Percentiles rank a stretch among this genome's conserved stretches.
Conservation (phyloP, 2,329 filamentous ascomycete genomes). For the Boeremia lycopersici region DNA sequence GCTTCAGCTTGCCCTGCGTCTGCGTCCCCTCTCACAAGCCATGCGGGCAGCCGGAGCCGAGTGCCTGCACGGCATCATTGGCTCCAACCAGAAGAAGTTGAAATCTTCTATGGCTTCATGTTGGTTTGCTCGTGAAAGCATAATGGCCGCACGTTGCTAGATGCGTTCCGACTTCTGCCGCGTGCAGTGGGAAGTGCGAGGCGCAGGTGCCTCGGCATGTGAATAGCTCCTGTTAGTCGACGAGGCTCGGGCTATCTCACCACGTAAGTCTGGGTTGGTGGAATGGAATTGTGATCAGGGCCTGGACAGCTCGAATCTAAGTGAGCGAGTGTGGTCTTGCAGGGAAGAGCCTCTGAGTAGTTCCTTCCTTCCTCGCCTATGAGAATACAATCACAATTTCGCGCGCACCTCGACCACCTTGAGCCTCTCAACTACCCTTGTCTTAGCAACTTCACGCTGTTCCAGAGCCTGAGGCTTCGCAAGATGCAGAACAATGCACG, state of each 20-base stretch:
- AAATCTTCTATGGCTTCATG: slow-evolving; percentile 4
- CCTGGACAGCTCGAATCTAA: background rate
- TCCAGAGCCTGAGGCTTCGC: slow-evolving; percentile 8
- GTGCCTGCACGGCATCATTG: slow-evolving; percentile 15
- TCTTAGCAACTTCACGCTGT: background rate
- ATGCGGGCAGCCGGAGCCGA: slow-evolving; percentile 17
- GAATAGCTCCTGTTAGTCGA: background rate
- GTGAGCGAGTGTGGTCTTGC: background rate
- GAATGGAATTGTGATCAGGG: background rate
- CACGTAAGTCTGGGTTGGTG: background rate
- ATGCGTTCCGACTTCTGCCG: slow-evolving; percentile 21
- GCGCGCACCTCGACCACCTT: slow-evolving; percentile 11
- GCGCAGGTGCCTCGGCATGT: slow-evolving; percentile 19
- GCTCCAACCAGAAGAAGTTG: background rate
- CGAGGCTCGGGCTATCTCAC: slow-evolving; percentile 4
- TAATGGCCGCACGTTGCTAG: background rate
- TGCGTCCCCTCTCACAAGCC: slow-evolving; percentile 14
- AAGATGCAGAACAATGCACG: slow-evolving; percentile 22
- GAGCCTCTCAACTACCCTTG: background rate
- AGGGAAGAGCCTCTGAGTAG: background rate
- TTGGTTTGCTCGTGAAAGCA: slow-evolving; percentile 12
- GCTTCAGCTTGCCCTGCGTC: slow-evolving; percentile 7
- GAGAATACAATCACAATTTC: slow-evolving; percentile 4
- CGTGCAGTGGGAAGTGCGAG: background rate
- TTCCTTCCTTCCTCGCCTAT: background rate